A percentile compares a stretch with the other conserved stretches of the same genome.
These are phyloP conservation scores for Avena eriantha DNA, from an alignment of 176 grass and related monocot genomes.

Conservation along the genomic window DNA sequence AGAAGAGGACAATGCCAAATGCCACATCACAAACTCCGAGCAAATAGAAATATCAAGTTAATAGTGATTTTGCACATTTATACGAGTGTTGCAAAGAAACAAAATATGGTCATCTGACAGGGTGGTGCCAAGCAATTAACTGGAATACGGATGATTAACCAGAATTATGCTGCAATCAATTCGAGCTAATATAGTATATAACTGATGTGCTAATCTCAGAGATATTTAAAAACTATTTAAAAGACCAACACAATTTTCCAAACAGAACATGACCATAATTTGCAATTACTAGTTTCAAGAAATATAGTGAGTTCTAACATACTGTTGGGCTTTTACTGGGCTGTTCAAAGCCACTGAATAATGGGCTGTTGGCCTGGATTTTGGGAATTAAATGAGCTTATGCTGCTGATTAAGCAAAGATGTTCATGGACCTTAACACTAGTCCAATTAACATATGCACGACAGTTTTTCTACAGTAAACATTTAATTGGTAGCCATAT, in stretches of 20 bases:
- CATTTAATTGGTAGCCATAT: not conserved
- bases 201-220: slow-evolving; percentile 10
- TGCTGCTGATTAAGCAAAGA: not conserved
- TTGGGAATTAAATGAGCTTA: not conserved
- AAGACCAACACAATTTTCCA: not conserved
- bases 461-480: not conserved
- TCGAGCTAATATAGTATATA: not conserved
- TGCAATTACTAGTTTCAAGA: slow-evolving; percentile 11
- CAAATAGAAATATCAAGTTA: slow-evolving; percentile 15
- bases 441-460: not conserved
- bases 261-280: slow-evolving; percentile 9
- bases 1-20: slow-evolving; percentile 17
- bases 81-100: not conserved
- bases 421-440: not conserved
- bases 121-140: not conserved
- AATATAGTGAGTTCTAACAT: not conserved
- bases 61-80: slow-evolving; percentile 7
- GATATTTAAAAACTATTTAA: not conserved
- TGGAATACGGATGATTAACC: not conserved
- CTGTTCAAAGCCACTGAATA: not conserved
- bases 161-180: not conserved
- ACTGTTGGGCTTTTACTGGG: not conserved
- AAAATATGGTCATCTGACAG: not conserved
- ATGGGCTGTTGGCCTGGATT: not conserved
- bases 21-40: slow-evolving; percentile 17